Evolutionary conservation across 2,329 filamentous ascomycete species (phyloP).

Genomic region (Aureobasidium subglaciale): DNA sequence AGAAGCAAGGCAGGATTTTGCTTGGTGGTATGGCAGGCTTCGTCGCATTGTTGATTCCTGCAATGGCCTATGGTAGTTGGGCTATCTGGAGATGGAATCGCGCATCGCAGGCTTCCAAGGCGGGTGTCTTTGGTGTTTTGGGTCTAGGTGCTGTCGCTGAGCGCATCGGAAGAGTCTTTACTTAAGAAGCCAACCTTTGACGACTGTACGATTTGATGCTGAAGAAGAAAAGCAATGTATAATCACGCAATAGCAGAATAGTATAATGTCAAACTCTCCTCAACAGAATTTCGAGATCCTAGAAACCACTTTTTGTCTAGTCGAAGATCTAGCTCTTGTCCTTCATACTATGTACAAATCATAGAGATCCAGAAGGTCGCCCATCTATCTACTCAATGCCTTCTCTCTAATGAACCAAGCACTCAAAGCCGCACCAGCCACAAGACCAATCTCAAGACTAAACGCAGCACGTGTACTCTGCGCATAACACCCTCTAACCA

Average conservation of each 20-base stretch:
- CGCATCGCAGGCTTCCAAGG: conserved; percentile 5
- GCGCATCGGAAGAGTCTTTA: conserved; percentile 20
- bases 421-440: conserved; percentile 41
- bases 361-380: too few relatives aligned
- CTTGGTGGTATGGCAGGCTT: conserved; percentile 42
- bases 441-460: conserved; percentile 43
- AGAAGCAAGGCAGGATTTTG: conserved; percentile 54
- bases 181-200: background rate
- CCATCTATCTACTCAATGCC: conserved; percentile 17
- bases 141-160: conserved; percentile 15
- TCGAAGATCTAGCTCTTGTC: too few relatives aligned
- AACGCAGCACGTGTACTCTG: conserved; percentile 47
- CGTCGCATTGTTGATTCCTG: conserved; percentile 26
- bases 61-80: conserved; percentile 24
- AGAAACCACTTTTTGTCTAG: too few relatives aligned
- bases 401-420: conserved; percentile 42
- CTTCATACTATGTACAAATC: too few relatives aligned
- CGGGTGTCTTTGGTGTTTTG: conserved; percentile 8
- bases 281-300: too few relatives aligned
- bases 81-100: conserved; percentile 23
- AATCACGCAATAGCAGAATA: background rate
- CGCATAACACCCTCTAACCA: conserved; percentile 63
- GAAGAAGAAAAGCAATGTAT: background rate
- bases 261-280: background rate
- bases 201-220: background rate